A percentile compares a stretch with the other conserved stretches of the same genome.
Conservation (phyloP, 2,329 filamentous ascomycete species). For the Parascedosporium putredinis region DNA sequence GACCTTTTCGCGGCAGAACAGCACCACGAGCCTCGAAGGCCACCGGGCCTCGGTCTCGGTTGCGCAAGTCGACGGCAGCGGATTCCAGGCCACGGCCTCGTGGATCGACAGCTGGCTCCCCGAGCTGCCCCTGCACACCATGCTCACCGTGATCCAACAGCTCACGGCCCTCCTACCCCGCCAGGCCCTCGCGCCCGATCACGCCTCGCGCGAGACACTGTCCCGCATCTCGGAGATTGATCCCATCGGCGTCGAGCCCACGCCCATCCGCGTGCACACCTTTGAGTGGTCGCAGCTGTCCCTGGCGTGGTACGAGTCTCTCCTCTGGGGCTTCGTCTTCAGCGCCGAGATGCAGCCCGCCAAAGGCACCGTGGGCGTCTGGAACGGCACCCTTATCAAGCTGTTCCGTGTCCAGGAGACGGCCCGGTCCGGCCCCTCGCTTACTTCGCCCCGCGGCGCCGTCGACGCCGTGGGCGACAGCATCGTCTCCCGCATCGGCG, state of each 20-base stretch:
- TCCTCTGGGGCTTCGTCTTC: constrained; percentile 91
- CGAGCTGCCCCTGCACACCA: constrained; percentile 78
- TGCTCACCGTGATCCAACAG: constrained; percentile 65
- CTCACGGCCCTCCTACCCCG: constrained; percentile 46
- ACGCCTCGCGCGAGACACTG: constrained; percentile 34
- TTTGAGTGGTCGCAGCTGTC: constrained; percentile 91
- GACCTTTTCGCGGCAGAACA: constrained; percentile 85
- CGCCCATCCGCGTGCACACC: constrained; percentile 66
- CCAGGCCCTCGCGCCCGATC: constrained; percentile 32
- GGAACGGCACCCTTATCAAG: constrained; percentile 83
- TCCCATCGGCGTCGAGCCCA: constrained; percentile 64
- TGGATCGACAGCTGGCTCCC: constrained; percentile 97
- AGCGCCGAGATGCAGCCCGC: constrained; percentile 79
- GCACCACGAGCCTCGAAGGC: constrained; percentile 62
- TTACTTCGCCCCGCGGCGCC: constrained; percentile 78
- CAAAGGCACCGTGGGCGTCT: constrained; percentile 81
- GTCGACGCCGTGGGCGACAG: constrained; percentile 90
- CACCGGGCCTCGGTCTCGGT: constrained; percentile 48
- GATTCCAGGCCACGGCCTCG: constrained; percentile 66
- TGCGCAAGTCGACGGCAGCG: constrained; percentile 26
- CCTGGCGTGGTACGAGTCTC: constrained; percentile 89
- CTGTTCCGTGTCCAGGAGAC: constrained; percentile 86
- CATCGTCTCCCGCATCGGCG: constrained; percentile 76
- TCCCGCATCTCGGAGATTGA: constrained; percentile 48
- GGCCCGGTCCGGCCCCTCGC: constrained; percentile 64